Evolutionary conservation across 352 stramenopile genomes (phyloP), one percentile per base, ranked within the genome.

Genomic region (Blastocystis sp.): DNA sequence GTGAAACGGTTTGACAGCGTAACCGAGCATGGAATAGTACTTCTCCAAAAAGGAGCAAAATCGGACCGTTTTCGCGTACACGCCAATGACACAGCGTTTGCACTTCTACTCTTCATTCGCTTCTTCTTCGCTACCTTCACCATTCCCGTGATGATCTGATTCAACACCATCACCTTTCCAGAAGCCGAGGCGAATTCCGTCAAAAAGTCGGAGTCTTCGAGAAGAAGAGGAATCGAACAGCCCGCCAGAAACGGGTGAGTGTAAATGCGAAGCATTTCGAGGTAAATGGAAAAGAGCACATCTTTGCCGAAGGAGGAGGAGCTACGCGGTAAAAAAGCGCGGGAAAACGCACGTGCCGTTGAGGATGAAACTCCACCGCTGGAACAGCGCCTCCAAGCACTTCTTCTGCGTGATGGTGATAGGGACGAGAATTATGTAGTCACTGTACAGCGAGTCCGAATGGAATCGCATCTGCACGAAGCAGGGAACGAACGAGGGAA

Each of bases 211-310:
- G 43, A 38, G 2, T 53, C 14, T 10, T 34, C 53, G 2, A 62
- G 45, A 10, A 64, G 23, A 14, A 56, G 48, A 1, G 19, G 28
- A n/a, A 69, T 34, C 38, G 56, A 67, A 67, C 74, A 84, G 19
- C 74, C 74, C 65, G 74, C 48, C 3, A 84, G 48, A 70, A 84
- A 84, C 2, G 74, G 74, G 45, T 84, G 74, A 0, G 52, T 34
- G 48, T 84, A 84, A 48, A 84, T 48, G 17, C 74, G 53, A 28
- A 67, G 34, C 14, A 84, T 67, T 45, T 84, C 74, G 7, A 84
- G 60, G 21, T 70, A 69, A 43, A 53, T 66, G 14, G 52, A 69
- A 7, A 84, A 59, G 3, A 84, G 56, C 19, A 67, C 52, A 9
- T 84, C 74, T 1, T 56, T 14, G 41, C 23, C 40, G 10, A 84